A percentile compares a stretch with the other conserved stretches of the same genome.
These are phyloP conservation scores for Quercus tomentella DNA, from an alignment of 331 rosid species.

Conservation along the genomic window DNA sequence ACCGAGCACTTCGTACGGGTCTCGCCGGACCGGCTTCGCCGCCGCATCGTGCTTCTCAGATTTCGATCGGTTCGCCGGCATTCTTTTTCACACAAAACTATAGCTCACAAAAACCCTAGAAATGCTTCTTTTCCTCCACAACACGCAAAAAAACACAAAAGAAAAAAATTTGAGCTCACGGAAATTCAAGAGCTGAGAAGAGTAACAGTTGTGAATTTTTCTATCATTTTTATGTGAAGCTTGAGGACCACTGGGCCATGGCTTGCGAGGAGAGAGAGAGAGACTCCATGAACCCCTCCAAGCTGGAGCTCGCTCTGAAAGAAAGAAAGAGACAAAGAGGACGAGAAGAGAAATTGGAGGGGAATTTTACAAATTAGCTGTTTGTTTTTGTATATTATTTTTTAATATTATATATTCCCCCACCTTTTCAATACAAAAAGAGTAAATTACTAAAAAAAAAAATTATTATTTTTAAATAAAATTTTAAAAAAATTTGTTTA, in stretches of 20 bases:
- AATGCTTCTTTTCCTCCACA: neutral
- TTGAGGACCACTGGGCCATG: slow-evolving; percentile 11
- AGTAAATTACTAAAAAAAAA: no score
- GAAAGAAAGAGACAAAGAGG: slow-evolving; percentile 13
- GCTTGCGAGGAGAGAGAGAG: slow-evolving; percentile 34
- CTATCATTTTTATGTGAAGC: neutral
- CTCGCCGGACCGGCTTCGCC: slow-evolving; percentile 74
- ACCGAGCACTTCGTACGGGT: slow-evolving; percentile 92
- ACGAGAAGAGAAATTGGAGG: slow-evolving; percentile 33
- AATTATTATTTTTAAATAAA: no score
- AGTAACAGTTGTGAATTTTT: slow-evolving; percentile 3
- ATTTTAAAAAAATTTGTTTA: accelerated
- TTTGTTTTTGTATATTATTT: slow-evolving; percentile 15
- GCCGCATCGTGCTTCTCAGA: slow-evolving; percentile 72
- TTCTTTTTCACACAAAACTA: slow-evolving; percentile 36
- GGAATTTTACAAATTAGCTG: slow-evolving; percentile 19
- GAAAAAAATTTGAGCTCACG: neutral
- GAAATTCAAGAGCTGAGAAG: slow-evolving; percentile 16
- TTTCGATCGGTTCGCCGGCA: slow-evolving; percentile 77
- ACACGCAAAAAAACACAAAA: neutral
- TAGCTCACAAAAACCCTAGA: slow-evolving; percentile 52
- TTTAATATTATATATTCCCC: neutral
- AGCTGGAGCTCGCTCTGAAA: slow-evolving; percentile 37
- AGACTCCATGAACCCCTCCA: slow-evolving; percentile 39
- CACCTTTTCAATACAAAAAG: neutral